A percentile compares a stretch with the other conserved stretches of the same genome.
Conservation (phyloP, 2,329 filamentous ascomycete species). For the Fusarium piperis region DNA sequence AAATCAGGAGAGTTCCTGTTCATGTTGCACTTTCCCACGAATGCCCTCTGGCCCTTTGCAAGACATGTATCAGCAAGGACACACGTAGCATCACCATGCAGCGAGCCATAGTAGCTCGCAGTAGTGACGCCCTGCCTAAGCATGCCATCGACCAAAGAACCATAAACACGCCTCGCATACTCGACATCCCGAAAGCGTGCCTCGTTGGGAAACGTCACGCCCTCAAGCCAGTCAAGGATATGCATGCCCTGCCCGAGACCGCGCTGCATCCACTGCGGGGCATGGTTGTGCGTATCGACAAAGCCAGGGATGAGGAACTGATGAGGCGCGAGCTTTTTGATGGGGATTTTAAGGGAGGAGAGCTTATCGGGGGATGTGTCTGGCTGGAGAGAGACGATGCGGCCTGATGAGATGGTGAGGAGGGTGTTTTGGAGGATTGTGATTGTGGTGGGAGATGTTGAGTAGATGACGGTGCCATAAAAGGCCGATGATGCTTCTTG, state of each 20-base stretch:
- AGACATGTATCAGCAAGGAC: slow-evolving; percentile 65
- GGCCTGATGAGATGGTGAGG: slow-evolving; percentile 42
- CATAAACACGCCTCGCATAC: slow-evolving; percentile 64
- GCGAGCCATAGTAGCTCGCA: slow-evolving; percentile 67
- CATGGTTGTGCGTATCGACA: slow-evolving; percentile 76
- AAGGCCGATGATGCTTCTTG: slow-evolving; percentile 40
- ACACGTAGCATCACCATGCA: slow-evolving; percentile 65
- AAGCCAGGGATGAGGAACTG: slow-evolving; percentile 69
- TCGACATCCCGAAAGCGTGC: slow-evolving; percentile 64
- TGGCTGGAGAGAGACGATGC: slow-evolving; percentile 39
- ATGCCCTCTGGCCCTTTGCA: slow-evolving; percentile 64
- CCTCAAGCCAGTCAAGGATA: slow-evolving; percentile 70
- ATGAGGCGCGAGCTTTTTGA: slow-evolving; percentile 46
- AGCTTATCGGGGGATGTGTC: slow-evolving; percentile 7
- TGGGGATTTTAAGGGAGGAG: slow-evolving; percentile 3
- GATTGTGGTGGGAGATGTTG: slow-evolving; percentile 45
- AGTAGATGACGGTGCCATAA: slow-evolving; percentile 56
- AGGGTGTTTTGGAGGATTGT: slow-evolving; percentile 52
- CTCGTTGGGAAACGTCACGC: slow-evolving; percentile 70
- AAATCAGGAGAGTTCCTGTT: slow-evolving; percentile 64
- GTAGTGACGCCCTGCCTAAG: slow-evolving; percentile 71
- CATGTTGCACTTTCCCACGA: slow-evolving; percentile 73
- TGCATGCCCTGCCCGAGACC: slow-evolving; percentile 61
- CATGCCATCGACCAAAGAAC: slow-evolving; percentile 63
- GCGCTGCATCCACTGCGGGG: slow-evolving; percentile 63